Evolutionary conservation across 495 filamentous ascomycete species (phyloP), one percentile per base, ranked within the genome.

Genomic region (Penicillium argentinense): DNA sequence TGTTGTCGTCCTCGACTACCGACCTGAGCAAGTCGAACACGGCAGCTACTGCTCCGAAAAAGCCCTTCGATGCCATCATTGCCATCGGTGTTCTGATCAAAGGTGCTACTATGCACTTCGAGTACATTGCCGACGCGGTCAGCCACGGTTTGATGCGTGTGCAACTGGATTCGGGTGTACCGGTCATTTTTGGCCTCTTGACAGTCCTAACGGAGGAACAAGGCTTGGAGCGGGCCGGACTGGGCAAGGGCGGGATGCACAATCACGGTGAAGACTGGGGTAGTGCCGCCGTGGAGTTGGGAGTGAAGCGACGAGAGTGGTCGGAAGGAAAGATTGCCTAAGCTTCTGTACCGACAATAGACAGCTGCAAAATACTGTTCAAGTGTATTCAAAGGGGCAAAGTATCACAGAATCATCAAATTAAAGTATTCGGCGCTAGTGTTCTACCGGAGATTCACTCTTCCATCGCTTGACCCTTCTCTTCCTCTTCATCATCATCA

Each of bases 91-190:
- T 95, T 29, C 79, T 98, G 21, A 96, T 98, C 67, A 98, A 98
- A 73, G 93, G 93, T 54, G 87, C 95, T 62, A 98, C 93, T 13
- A 96, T 95, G 87, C 93, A 98, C 64, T 97, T 97, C 57, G 91
- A 98, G 68, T 96, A 97, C 65, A 97, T 97, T 48, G 76, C 91
- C n/a, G 91, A 95, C 49, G 84, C 88, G 27, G 89, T 92, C 16
- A 87, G 82, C 14, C 87, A 93, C 29, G 93, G 90, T 8, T 74
- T 98, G 53, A 98, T 98, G 93, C 85, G 87, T 42, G 84, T 98
- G 42, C 89, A 93, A 55, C 70, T 97, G 21, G 92, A 97, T 63
- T 80, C 82, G 11, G 88, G 88, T 12, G 78, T 92, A 22, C 93
- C 93, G 16, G 85, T 98, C 37, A 81, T 97, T 32, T 96, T 98